Conservation (phyloP, 345 rosid species). For the Ricinus communis region DNA sequence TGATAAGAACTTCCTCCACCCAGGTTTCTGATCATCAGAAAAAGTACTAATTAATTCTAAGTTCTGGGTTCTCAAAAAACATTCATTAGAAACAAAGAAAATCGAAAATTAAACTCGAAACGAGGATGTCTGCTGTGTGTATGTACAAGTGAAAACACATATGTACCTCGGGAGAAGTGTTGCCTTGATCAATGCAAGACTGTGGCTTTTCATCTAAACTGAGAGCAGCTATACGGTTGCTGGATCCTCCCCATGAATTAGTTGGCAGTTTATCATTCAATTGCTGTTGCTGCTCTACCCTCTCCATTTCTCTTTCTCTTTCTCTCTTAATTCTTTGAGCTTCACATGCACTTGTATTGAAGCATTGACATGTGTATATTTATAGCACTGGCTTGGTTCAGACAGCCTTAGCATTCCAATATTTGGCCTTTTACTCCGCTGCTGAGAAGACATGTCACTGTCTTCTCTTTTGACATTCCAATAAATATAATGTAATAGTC, state of each 20-base stretch:
- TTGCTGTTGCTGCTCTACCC: conserved; percentile 27
- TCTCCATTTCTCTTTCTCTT: background rate
- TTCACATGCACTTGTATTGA: background rate
- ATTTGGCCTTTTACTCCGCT: background rate
- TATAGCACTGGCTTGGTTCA: background rate
- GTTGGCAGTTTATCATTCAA: conserved; percentile 11
- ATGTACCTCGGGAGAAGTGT: conserved; percentile 3
- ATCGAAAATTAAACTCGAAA: too few species aligned
- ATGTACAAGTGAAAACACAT: too few species aligned
- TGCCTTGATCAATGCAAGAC: background rate
- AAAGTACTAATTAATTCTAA: background rate
- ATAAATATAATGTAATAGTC: too few species aligned
- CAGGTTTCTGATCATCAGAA: conserved; percentile 36
- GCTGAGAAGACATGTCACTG: background rate
- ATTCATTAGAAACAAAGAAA: background rate
- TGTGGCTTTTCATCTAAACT: conserved; percentile 24
- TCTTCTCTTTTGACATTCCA: background rate
- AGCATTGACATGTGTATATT: background rate
- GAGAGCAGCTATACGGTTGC: conserved; percentile 44
- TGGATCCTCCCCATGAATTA: conserved; percentile 22
- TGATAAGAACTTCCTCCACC: conserved; percentile 56
- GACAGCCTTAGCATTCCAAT: background rate
- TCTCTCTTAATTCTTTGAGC: background rate
- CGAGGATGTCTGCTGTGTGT: too few species aligned
- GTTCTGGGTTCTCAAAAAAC: background rate